A percentile compares a stretch with the other conserved stretches of the same genome.
Conservation (phyloP, 352 stramenopile genomes). For the Pythium pyrilobum region DNA sequence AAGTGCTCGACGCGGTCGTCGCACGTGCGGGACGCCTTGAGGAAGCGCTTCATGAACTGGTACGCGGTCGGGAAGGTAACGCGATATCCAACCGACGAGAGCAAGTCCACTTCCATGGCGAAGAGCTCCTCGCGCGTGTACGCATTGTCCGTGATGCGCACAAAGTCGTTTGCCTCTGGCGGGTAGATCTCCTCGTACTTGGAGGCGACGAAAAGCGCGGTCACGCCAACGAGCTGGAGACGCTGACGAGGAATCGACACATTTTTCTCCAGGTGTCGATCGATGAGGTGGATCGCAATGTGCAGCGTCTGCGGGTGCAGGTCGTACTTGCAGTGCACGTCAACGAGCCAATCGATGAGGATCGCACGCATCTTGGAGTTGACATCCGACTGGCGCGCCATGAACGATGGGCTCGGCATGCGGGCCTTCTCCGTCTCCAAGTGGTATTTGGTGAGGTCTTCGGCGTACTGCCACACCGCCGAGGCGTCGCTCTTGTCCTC, state of each 20-base stretch:
- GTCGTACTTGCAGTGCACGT: slow-evolving; percentile 84
- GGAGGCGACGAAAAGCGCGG: slow-evolving; percentile 93
- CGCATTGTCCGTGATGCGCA: slow-evolving; percentile 96
- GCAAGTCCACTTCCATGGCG: slow-evolving; percentile 74
- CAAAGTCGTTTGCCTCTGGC: slow-evolving; percentile 90
- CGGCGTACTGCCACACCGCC: slow-evolving; percentile 74
- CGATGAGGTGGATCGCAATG: slow-evolving; percentile 80
- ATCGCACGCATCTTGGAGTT: slow-evolving; percentile 99
- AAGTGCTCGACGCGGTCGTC: slow-evolving; percentile 84
- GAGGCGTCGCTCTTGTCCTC: slow-evolving; percentile 59
- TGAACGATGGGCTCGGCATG: slow-evolving; percentile 64
- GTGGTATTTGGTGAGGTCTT: slow-evolving; percentile 81
- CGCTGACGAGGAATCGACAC: slow-evolving; percentile 70
- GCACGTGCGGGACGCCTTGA: slow-evolving; percentile 71
- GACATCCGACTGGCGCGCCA: slow-evolving; percentile 93
- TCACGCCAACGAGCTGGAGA: slow-evolving; percentile 95
- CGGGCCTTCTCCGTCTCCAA: slow-evolving; percentile 60
- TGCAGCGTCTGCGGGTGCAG: slow-evolving; percentile 76
- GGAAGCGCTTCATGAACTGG: slow-evolving; percentile 85
- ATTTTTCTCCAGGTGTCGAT: slow-evolving; percentile 72
- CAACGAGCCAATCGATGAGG: slow-evolving; percentile 99
- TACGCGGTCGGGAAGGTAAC: slow-evolving; percentile 83
- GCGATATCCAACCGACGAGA: slow-evolving; percentile 64
- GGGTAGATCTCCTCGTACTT: slow-evolving; percentile 99
- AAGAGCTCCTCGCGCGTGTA: slow-evolving; percentile 87